Evolutionary conservation across 148 eudicot genomes (phyloP).

Genomic region (Camellia japonica): DNA sequence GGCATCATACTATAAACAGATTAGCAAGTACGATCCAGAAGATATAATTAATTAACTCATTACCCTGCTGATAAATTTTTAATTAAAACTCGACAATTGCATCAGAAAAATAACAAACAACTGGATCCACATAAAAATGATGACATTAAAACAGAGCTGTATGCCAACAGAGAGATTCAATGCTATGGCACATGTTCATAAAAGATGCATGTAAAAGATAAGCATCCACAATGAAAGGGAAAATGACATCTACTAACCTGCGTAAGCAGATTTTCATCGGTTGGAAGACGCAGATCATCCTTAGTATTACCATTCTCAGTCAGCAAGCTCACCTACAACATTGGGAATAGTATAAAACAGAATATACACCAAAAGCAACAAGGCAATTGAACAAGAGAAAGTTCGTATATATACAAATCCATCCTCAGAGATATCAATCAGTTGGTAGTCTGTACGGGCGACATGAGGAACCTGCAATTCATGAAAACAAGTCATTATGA

Average conservation of each 20-base stretch:
- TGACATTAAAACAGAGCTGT: neutral
- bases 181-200: neutral
- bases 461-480: conserved; percentile 69
- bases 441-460: conserved; percentile 67
- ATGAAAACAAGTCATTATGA: neutral
- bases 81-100: neutral
- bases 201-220: neutral
- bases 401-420: conserved; percentile 42
- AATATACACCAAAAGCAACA: neutral
- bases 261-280: conserved; percentile 57
- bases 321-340: conserved; percentile 62
- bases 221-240: neutral
- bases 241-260: conserved; percentile 41
- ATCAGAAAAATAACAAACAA: neutral
- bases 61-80: neutral
- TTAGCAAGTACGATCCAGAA: neutral
- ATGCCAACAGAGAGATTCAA: neutral
- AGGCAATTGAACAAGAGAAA: neutral
- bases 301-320: conserved; percentile 78
- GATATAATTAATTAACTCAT: neutral
- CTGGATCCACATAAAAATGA: neutral
- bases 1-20: neutral
- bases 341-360: neutral
- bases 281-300: conserved; percentile 85
- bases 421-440: conserved; percentile 75